Percentiles rank a stretch among this genome's conserved stretches.
These are phyloP conservation scores for Choiromyces venosus DNA, from an alignment of 495 filamentous ascomycete species.

Conservation along the genomic window DNA sequence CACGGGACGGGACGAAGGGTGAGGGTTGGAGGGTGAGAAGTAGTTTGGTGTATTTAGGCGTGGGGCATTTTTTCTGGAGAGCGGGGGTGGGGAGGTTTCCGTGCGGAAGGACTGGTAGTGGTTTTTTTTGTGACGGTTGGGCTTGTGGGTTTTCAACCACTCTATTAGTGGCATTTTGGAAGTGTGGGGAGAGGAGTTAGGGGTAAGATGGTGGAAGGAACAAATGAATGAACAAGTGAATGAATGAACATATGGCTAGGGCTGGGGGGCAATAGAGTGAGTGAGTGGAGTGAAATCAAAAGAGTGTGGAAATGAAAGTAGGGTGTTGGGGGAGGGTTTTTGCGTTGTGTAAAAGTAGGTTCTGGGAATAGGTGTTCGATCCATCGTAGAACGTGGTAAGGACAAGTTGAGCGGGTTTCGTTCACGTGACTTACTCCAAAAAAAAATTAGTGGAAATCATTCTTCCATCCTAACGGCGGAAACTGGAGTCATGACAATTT, in stretches of 20 bases:
- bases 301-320: no score
- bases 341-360: background rate
- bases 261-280: background rate
- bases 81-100: background rate
- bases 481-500: background rate
- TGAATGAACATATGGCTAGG: background rate
- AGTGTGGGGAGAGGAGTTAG: background rate
- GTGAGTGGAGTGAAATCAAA: no score
- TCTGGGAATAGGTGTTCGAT: background rate
- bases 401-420: background rate
- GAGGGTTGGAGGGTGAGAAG: background rate
- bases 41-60: background rate
- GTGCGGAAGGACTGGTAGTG: background rate
- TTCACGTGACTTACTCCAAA: background rate
- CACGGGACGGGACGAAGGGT: background rate
- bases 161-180: background rate
- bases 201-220: background rate
- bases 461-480: no score
- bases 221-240: background rate
- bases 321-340: background rate
- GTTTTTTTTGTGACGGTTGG: background rate
- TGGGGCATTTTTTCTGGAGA: background rate
- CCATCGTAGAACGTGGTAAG: background rate
- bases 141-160: background rate
- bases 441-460: no score